Base-by-base conservation (phyloP, 2,329 filamentous ascomycete genomes). In the Aschersonia sp. region DNA sequence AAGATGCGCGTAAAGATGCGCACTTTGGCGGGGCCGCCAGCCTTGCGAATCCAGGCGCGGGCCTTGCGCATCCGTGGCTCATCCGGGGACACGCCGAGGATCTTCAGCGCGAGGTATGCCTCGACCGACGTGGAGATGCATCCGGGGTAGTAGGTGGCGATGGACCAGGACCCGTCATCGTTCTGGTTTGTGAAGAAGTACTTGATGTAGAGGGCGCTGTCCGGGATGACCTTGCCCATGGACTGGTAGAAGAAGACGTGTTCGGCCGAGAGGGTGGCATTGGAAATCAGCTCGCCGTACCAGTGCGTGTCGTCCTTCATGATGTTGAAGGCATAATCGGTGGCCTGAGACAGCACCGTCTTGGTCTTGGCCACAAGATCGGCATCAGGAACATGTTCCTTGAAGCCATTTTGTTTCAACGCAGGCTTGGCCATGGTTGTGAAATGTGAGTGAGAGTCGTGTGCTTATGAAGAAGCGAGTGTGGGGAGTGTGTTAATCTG, bases 1-100 rank as follows among this genome's bases (percentile, higher is more conserved):
- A 48, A 50, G 12, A 50, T 41, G n/a, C 49, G 49, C 2, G 49
- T 50, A 40, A 50, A 50, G 30, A 50, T 47, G 2, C 49, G 49
- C 7, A 50, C 46, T 43, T 50, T 50, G 10, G 49, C 46, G 31
- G 48, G 31, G 9, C 46, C 49, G n/a, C 49, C 46, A 5, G 5
- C 43, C 4, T 20, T 31, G 10, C 29, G 41, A 5, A 50, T 50
- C 30, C 47, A 50, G 5, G 30, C 43, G 12, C 46, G 9, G 4
- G 49, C 45, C 20, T 44, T 47, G 29, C 40, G 29, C 49, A 50
- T 50, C 5, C 12, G 35, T 2, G 49, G 43, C 2, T 30, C 32
- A n/a, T 46, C 35, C 4, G 46, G 10, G 28, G 49, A 45, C 3
- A 50, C 43, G 6, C 49, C 49, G 4, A 50, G 40, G 28, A 50